Evolutionary conservation across 495 filamentous ascomycete genomes (phyloP).

Genomic region (Sporormia fimetaria): DNA sequence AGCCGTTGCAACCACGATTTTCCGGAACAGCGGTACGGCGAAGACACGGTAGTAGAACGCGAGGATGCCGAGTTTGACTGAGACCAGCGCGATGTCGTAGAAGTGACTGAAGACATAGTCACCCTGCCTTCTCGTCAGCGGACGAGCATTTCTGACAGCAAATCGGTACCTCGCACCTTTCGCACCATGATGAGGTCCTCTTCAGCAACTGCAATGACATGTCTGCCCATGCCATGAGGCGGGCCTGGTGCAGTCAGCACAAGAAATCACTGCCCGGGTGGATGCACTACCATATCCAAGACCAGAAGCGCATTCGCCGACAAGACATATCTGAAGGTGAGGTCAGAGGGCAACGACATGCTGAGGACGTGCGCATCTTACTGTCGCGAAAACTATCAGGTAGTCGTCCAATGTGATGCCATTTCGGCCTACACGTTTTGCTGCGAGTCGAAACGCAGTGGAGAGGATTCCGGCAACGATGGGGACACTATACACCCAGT

Average conservation of each 20-base stretch:
- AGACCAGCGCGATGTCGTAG: slow-evolving; percentile 23
- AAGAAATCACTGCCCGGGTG: background rate
- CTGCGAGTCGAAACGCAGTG: slow-evolving; percentile 14
- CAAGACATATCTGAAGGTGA: slow-evolving; percentile 16
- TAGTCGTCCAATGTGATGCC: slow-evolving; percentile 24
- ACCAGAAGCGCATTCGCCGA: slow-evolving; percentile 18
- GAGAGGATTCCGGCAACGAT: slow-evolving; percentile 8
- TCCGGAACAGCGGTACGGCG: slow-evolving; percentile 14
- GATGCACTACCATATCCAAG: slow-evolving; percentile 19
- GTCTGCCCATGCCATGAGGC: slow-evolving; percentile 22
- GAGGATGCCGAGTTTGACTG: slow-evolving; percentile 21
- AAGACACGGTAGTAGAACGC: slow-evolving; percentile 24
- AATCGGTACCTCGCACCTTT: slow-evolving; percentile 9
- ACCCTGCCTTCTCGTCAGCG: slow-evolving; percentile 3
- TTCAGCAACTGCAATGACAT: slow-evolving; percentile 12
- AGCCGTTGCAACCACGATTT: slow-evolving; percentile 14
- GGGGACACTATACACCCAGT: slow-evolving; percentile 17
- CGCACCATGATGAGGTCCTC: slow-evolving; percentile 15
- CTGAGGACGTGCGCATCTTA: slow-evolving; percentile 7
- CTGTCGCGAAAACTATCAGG: slow-evolving; percentile 20
- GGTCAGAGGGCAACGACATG: background rate
- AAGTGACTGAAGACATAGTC: slow-evolving; percentile 26
- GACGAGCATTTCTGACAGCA: background rate
- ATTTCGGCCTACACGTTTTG: slow-evolving; percentile 18
- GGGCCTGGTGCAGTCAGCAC: slow-evolving; percentile 12